Conservation (phyloP, 2,329 filamentous ascomycete species). For the Cercospora citrullina region DNA sequence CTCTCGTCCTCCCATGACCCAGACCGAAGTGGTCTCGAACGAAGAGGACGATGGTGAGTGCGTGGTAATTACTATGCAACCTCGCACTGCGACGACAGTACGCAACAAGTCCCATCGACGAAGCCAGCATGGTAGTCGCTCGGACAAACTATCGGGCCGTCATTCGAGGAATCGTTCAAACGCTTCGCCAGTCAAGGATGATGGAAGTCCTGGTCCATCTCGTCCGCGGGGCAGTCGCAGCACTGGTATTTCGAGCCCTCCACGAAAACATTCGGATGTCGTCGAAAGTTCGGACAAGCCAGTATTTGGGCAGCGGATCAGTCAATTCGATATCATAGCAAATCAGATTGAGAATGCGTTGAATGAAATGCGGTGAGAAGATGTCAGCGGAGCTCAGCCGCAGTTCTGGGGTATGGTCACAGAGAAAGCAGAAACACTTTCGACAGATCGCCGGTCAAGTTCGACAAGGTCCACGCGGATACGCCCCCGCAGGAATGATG, state of each 20-base stretch:
- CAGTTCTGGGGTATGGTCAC: no score
- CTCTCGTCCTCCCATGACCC: not conserved
- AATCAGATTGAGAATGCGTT: conserved; percentile 36
- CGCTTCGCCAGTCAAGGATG: not conserved
- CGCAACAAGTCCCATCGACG: not conserved
- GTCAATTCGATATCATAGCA: conserved; percentile 32
- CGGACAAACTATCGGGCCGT: not conserved
- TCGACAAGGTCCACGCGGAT: no score
- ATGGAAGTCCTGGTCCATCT: conserved; percentile 16
- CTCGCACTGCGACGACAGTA: conserved; percentile 22
- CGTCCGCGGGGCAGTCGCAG: not conserved
- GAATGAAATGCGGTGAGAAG: conserved; percentile 25
- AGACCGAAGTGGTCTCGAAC: not conserved
- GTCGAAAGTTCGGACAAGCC: not conserved
- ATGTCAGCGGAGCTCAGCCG: no score
- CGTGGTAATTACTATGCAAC: conserved; percentile 33
- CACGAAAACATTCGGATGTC: not conserved
- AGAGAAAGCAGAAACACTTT: no score
- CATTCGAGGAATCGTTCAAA: not conserved
- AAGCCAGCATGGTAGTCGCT: not conserved
- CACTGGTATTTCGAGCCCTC: not conserved
- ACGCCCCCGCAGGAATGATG: no score
- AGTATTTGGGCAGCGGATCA: conserved; percentile 31
- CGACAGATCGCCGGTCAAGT: no score
- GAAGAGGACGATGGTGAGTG: conserved; percentile 12